These are phyloP conservation scores for Gautieria morchelliformis DNA, from an alignment of 768 basidiomycete genomes.

Conservation along the genomic window DNA sequence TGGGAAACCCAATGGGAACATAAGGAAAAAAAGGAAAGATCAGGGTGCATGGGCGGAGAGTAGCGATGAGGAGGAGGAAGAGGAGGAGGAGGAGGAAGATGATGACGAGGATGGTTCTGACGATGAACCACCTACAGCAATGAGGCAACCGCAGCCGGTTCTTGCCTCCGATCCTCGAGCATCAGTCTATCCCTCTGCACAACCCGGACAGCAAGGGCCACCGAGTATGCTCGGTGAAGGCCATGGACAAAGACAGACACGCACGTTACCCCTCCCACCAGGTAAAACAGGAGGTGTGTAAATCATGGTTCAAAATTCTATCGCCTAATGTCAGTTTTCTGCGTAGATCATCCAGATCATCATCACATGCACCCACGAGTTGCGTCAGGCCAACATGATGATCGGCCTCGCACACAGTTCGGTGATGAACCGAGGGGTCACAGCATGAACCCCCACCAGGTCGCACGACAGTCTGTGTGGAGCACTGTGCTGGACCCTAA, in stretches of 20 bases:
- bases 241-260: background rate
- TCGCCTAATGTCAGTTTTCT: background rate
- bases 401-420: constrained; percentile 32
- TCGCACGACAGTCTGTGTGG: constrained; percentile 71
- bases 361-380: constrained; percentile 13
- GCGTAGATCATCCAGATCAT: background rate
- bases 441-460: constrained; percentile 31
- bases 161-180: constrained; percentile 3
- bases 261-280: constrained; percentile 1
- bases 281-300: background rate
- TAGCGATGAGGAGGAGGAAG: constrained; percentile 79
- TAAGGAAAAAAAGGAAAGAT: constrained; percentile 32
- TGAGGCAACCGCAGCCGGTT: constrained; percentile 1
- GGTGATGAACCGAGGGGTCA: constrained; percentile 34
- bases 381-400: constrained; percentile 45
- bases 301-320: background rate
- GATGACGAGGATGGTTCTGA: constrained; percentile 21
- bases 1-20: constrained; percentile 42
- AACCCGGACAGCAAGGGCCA: background rate
- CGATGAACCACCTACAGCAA: background rate
- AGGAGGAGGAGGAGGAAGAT: constrained; percentile 67
- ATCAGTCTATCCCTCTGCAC: constrained; percentile 8
- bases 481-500: constrained; percentile 77
- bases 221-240: background rate
- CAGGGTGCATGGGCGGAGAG: constrained; percentile 50